These are phyloP conservation scores for Saccharomyces jurei DNA, from an alignment of 805 yeast species.

Conservation along the genomic window DNA sequence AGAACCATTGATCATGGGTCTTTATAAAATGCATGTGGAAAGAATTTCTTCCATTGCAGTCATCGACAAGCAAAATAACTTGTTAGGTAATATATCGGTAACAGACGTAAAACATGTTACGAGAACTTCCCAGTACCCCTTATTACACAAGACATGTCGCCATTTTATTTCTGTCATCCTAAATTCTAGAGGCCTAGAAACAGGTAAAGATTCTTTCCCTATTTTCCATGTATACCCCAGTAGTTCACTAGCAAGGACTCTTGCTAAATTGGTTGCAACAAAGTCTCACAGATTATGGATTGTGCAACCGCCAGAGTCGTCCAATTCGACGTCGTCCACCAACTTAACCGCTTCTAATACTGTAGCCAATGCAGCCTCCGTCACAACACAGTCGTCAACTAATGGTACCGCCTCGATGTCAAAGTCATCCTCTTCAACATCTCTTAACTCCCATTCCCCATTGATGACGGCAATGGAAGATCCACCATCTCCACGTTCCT, in stretches of 20 bases:
- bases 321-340: constrained; percentile 16
- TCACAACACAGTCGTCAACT: constrained; percentile 21
- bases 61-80: constrained; percentile 64
- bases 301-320: constrained; percentile 47
- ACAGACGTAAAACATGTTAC: constrained; percentile 89
- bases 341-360: constrained; percentile 17
- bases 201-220: constrained; percentile 89
- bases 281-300: constrained; percentile 86
- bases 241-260: constrained; percentile 75
- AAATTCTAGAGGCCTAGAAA: constrained; percentile 76
- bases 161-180: constrained; percentile 83
- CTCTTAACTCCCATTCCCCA: constrained; percentile 13
- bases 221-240: constrained; percentile 83
- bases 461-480: constrained; percentile 21
- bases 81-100: constrained; percentile 87
- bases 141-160: constrained; percentile 73
- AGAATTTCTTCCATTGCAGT: constrained; percentile 89
- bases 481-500: constrained; percentile 12
- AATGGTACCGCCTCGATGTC: constrained; percentile 5
- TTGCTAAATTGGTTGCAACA: constrained; percentile 94
- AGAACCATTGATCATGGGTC: constrained; percentile 77
- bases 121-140: constrained; percentile 75
- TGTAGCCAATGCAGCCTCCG: constrained; percentile 17
- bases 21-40: constrained; percentile 73
- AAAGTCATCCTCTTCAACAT: constrained; percentile 1